phyloP scores from a whole-genome alignment of 2,329 filamentous ascomycete species.

The Paraphaeosphaeria minitans region DNA sequence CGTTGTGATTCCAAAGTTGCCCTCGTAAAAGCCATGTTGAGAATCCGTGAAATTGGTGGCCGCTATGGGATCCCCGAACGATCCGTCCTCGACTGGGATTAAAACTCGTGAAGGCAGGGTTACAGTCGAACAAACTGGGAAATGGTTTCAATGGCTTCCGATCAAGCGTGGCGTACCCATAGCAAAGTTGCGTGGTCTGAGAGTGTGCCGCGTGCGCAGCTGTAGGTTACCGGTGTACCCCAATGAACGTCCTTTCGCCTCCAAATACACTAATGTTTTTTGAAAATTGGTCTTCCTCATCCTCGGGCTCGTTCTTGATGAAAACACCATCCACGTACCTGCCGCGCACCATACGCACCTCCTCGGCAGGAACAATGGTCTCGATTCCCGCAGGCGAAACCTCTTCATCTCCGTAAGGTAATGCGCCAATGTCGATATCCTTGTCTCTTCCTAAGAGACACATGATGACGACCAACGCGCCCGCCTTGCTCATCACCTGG shows the following conservation, averaged over 20 bases:
- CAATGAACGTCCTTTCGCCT: slow-evolving; percentile 42
- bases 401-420: slow-evolving; percentile 83
- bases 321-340: slow-evolving; percentile 47
- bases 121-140: neutral
- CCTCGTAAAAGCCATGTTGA: neutral
- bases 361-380: slow-evolving; percentile 76
- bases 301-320: slow-evolving; percentile 42
- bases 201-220: neutral
- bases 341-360: slow-evolving; percentile 60
- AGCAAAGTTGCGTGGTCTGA: neutral
- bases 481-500: slow-evolving; percentile 91
- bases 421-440: slow-evolving; percentile 79
- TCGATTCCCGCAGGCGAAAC: slow-evolving; percentile 73
- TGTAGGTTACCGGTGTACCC: slow-evolving; percentile 27
- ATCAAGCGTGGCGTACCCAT: neutral
- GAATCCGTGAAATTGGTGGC: neutral
- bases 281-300: slow-evolving; percentile 39
- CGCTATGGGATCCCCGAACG: neutral
- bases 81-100: neutral
- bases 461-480: slow-evolving; percentile 80
- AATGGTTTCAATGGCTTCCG: neutral
- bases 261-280: slow-evolving; percentile 42
- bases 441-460: slow-evolving; percentile 72
- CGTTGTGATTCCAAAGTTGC: neutral
- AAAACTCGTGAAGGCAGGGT: neutral